phyloP scores from a whole-genome alignment of 768 basidiomycete genomes.

The Candolleomyces aberdarensis region DNA sequence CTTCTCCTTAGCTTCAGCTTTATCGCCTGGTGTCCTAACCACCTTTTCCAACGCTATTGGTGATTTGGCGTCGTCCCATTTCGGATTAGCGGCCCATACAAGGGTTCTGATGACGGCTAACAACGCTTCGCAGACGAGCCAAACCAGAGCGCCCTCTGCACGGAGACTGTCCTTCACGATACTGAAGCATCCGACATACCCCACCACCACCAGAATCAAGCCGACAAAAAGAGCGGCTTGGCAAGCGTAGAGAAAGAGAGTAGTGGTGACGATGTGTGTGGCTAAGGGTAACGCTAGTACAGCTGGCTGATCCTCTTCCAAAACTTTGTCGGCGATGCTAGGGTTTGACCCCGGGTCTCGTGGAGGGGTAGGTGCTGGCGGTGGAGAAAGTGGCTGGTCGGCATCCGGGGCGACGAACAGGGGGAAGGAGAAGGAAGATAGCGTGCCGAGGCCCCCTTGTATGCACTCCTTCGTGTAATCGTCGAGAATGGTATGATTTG shows the following conservation, averaged over 20 bases:
- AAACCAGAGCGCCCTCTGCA: background rate
- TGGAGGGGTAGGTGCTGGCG: too few relatives aligned
- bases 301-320: background rate
- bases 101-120: background rate
- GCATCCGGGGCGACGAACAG: background rate
- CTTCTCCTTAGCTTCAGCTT: background rate
- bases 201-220: background rate
- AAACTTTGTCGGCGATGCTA: too few relatives aligned
- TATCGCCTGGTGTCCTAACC: background rate
- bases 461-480: background rate
- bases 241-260: background rate
- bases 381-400: too few relatives aligned
- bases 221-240: background rate
- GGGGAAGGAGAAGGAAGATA: background rate
- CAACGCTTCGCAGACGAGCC: background rate
- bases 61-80: background rate
- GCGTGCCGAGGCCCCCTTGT: background rate
- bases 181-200: constrained; percentile 6
- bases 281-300: background rate
- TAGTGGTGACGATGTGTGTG: background rate
- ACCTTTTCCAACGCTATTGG: background rate
- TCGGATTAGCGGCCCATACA: background rate
- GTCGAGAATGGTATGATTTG: background rate
- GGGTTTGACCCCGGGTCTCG: too few relatives aligned
- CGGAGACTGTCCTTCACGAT: background rate